Conservation (phyloP, 2,329 filamentous ascomycete species). For the Cytospora chrysosperma region DNA sequence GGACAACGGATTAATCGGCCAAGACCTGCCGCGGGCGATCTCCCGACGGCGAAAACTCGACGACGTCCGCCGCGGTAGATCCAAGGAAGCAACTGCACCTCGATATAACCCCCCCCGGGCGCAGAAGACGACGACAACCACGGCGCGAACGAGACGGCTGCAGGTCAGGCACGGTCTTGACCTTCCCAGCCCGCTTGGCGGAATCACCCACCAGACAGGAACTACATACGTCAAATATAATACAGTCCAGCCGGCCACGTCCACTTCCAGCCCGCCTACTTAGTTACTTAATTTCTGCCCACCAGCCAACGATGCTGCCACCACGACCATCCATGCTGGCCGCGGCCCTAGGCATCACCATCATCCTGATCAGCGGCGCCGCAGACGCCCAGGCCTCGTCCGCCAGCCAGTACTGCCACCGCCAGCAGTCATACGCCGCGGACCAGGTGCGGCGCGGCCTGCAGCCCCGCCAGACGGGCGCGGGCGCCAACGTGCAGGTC, state of each 20-base stretch:
- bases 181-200: background rate
- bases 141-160: background rate
- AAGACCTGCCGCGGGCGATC: background rate
- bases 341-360: background rate
- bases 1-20: background rate
- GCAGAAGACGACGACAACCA: background rate
- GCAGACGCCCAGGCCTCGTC: background rate
- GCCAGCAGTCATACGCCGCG: too few relatives aligned
- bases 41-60: background rate
- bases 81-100: too few relatives aligned
- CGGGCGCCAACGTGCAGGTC: constrained; percentile 39
- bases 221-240: background rate
- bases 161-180: background rate
- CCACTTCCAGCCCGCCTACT: background rate
- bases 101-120: background rate
- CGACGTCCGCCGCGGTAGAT: background rate
- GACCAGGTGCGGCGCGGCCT: constrained; percentile 1
- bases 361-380: background rate
- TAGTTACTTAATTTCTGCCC: background rate
- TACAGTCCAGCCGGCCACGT: background rate
- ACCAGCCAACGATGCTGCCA: constrained; percentile 2
- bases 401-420: background rate
- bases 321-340: constrained; percentile 2
- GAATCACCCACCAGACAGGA: background rate
- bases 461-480: constrained; percentile 20